Evolutionary conservation across 1,284 basidiomycete genomes (phyloP), one percentile per base, ranked within the genome.

Genomic region (Violaceomyces palustris): DNA sequence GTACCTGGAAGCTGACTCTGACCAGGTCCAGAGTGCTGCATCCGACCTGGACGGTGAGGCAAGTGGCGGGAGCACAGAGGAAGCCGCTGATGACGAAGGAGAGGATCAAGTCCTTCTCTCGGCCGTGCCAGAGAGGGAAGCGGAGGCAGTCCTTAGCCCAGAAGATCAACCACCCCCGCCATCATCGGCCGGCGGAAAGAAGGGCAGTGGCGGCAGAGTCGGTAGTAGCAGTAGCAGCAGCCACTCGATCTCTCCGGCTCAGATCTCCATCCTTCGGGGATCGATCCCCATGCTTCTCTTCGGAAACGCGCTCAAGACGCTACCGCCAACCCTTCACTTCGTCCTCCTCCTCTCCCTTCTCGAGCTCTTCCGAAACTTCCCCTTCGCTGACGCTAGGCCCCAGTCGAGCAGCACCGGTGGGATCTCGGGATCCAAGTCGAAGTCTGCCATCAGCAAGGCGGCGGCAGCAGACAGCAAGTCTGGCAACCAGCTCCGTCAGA

Each of bases 281-380:
- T 50, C 55, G 30, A 64, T 68, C 18, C 66, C 63, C 5, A 41
- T 64, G 15, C 56, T 55, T 17, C 43, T 68, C n/a, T 46, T 66
- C 24, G 45, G 35, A 21, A 66, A 45, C 38, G 57, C 55, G 7
- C 50, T 59, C 24, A 42, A 45, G 21, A 39, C 47, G 18, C 39
- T 68, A 8, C 55, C 66, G 5, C 52, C 55, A 2, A 43, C 45
- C 17, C 49, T 68, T 14, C 63, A 64, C 27, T 52, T 66, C 23
- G 46, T 47, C 19, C 40, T 68, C 18, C 57, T 60, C 21, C 25
- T 61, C 18, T 57, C 50, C 8, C 47, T 68, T 10, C 35, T 60
- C 22, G 46, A 60, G 37, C 39, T 68, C 21, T 34, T 68, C 14
- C 46, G 54, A 19, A 44, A 45, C 1, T 68, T 68, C 37, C 66